A percentile compares a stretch with the other conserved stretches of the same genome.
Evolutionary conservation across 2,329 filamentous ascomycete genomes (phyloP).

Genomic region (Fusarium agapanthi): DNA sequence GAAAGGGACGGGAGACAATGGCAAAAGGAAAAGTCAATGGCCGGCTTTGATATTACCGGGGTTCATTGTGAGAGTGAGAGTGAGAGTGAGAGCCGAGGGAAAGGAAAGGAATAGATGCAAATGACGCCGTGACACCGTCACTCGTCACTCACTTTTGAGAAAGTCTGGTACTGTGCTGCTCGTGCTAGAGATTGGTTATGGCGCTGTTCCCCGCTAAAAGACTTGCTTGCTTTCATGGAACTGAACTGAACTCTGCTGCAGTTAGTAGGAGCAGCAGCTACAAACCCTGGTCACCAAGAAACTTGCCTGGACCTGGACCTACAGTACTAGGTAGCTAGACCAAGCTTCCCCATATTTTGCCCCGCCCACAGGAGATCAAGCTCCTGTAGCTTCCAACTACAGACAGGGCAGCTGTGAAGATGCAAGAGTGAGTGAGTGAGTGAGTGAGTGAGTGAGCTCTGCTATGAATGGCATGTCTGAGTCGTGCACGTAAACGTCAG

Average conservation of each 20-base stretch:
- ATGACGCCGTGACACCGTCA: constrained; percentile 44
- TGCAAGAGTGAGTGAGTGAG: background rate
- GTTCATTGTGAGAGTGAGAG: background rate
- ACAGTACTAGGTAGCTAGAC: background rate
- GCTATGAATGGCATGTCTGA: background rate
- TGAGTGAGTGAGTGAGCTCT: background rate
- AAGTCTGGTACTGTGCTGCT: background rate
- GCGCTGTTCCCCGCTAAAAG: constrained; percentile 19
- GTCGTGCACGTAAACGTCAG: constrained; percentile 22
- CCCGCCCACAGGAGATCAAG: constrained; percentile 27
- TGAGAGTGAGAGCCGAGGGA: constrained; percentile 10
- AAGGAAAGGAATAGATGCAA: constrained; percentile 5
- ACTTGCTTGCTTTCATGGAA: constrained; percentile 7
- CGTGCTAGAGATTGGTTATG: background rate
- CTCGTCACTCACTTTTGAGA: constrained; percentile 1
- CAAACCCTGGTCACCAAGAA: constrained; percentile 3
- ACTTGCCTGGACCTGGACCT: background rate
- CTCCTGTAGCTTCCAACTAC: constrained; percentile 2
- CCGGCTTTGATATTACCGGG: background rate
- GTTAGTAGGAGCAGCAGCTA: background rate
- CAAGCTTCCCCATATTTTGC: constrained; percentile 31
- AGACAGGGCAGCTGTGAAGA: background rate
- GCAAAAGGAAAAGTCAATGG: background rate
- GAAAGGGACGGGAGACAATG: background rate
- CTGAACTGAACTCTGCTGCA: background rate